A percentile compares a stretch with the other conserved stretches of the same genome.
These are phyloP conservation scores for Grosmannia serpens DNA, from an alignment of 2,329 filamentous ascomycete species.

Conservation along the genomic window DNA sequence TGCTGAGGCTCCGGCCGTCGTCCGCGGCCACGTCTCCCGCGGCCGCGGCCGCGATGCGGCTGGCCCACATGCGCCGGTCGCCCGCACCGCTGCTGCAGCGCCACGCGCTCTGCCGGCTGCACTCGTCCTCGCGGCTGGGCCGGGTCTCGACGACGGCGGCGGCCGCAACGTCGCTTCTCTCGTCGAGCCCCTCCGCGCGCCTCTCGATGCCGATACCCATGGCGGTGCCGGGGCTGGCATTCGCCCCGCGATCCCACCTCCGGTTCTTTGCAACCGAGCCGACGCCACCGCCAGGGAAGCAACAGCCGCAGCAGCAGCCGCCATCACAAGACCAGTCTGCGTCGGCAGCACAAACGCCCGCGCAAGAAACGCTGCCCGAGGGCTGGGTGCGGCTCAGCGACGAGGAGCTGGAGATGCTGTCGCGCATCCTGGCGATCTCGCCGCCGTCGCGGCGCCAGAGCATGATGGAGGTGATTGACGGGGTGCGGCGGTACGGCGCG, in stretches of 20 bases:
- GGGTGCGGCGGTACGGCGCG: constrained; percentile 57
- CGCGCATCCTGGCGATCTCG: constrained; percentile 49
- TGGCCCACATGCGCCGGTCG: neutral
- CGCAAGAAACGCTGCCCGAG: constrained; percentile 23
- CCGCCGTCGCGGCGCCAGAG: constrained; percentile 49
- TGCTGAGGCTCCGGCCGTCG: constrained; percentile 3
- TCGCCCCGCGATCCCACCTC: neutral
- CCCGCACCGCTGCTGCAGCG: neutral
- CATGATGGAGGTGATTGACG: constrained; percentile 47
- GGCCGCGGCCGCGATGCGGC: neutral
- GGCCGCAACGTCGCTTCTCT: neutral
- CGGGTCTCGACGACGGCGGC: neutral
- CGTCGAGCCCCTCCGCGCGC: neutral
- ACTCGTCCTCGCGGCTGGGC: neutral
- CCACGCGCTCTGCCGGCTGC: neutral
- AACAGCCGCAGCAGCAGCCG: neutral
- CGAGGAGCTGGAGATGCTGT: constrained; percentile 39
- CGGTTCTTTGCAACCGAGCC: constrained; percentile 9
- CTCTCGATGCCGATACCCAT: neutral
- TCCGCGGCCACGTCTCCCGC: neutral
- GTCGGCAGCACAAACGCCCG: neutral
- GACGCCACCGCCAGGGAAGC: constrained; percentile 1
- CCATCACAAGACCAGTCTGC: neutral
- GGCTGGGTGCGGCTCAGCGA: constrained; percentile 36
- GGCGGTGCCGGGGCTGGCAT: neutral